A percentile compares a stretch with the other conserved stretches of the same genome.
Conservation (phyloP, 73 alveolate species). For the Symbiodinium natans region DNA sequence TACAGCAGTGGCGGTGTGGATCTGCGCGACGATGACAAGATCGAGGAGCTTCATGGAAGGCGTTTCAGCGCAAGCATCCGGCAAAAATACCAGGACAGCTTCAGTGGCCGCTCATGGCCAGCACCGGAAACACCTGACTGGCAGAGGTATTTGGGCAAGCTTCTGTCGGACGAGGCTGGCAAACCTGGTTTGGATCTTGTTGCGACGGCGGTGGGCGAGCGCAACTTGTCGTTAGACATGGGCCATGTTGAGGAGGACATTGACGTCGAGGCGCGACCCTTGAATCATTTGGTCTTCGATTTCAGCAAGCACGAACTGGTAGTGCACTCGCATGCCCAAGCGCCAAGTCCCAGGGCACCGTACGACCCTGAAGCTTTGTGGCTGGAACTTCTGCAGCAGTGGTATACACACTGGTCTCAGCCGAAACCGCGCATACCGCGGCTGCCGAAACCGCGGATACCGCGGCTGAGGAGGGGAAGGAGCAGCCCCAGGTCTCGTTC, state of each 20-base stretch:
- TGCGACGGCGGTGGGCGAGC: neutral
- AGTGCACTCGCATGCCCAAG: neutral
- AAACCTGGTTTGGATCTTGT: neutral
- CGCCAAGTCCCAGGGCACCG: neutral
- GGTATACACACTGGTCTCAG: too few species aligned
- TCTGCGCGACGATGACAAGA: neutral
- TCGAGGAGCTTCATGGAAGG: too few species aligned
- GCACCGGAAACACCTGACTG: too few species aligned
- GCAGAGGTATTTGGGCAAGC: neutral
- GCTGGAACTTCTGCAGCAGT: neutral
- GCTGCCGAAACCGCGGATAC: too few species aligned
- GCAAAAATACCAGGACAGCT: too few species aligned
- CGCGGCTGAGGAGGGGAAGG: too few species aligned
- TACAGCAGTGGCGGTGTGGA: neutral
- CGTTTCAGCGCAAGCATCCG: too few species aligned
- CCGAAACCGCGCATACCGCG: too few species aligned
- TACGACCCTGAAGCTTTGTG: neutral
- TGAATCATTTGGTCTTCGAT: neutral
- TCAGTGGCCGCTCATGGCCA: neutral
- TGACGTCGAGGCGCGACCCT: neutral
- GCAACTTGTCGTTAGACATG: neutral
- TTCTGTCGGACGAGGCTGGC: neutral
- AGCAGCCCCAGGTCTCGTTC: too few species aligned
- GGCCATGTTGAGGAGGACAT: too few species aligned
- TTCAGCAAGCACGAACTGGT: neutral